Conservation (phyloP, 1,284 basidiomycete genomes). For the Peniophora sp. region DNA sequence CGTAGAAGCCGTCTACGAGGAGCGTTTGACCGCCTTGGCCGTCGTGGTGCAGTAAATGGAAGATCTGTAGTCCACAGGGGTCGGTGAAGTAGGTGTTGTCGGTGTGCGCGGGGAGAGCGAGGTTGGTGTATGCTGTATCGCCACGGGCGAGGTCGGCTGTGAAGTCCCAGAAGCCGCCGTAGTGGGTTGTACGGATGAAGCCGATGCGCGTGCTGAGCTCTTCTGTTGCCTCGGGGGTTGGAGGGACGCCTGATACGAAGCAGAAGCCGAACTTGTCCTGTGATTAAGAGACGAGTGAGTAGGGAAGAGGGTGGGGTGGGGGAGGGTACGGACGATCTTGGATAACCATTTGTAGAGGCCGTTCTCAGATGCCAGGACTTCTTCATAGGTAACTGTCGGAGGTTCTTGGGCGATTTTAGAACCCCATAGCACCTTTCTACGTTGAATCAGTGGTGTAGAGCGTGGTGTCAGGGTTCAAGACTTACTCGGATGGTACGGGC, state of each 20-base stretch:
- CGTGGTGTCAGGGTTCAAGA: slow-evolving; percentile 3
- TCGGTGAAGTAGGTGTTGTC: slow-evolving; percentile 95
- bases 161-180: slow-evolving; percentile 96
- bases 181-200: slow-evolving; percentile 92
- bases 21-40: slow-evolving; percentile 83
- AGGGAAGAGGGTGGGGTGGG: neutral
- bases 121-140: slow-evolving; percentile 86
- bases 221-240: slow-evolving; percentile 82
- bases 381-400: slow-evolving; percentile 70
- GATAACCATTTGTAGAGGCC: slow-evolving; percentile 79
- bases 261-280: slow-evolving; percentile 87
- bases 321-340: slow-evolving; percentile 57
- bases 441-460: neutral
- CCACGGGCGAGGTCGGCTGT: slow-evolving; percentile 88
- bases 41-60: slow-evolving; percentile 85
- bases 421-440: slow-evolving; percentile 77
- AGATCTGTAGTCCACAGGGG: slow-evolving; percentile 89
- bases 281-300: neutral
- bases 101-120: slow-evolving; percentile 87
- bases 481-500: slow-evolving; percentile 33
- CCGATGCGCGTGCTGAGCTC: slow-evolving; percentile 70
- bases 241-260: slow-evolving; percentile 78
- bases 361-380: slow-evolving; percentile 64
- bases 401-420: slow-evolving; percentile 69
- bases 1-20: slow-evolving; percentile 93